Evolutionary conservation across 371 early-diverging fungal genomes (phyloP).

Genomic region (Conidiobolus incongruus): DNA sequence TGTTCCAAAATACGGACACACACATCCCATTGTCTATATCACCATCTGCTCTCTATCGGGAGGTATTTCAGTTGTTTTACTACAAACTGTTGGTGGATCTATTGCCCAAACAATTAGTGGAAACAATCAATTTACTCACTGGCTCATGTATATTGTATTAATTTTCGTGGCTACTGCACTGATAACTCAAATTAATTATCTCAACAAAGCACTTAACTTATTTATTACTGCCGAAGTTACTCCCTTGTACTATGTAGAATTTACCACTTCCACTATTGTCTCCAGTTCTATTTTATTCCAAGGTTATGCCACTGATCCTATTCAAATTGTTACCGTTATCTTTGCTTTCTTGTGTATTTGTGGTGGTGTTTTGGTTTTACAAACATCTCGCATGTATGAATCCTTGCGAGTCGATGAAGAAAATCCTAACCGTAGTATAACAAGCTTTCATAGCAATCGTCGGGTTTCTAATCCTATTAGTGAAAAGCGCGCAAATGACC

Average conservation of each 20-base stretch:
- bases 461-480: too few relatives aligned
- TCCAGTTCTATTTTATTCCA: conserved; percentile 71
- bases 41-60: conserved; percentile 74
- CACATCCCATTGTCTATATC: conserved; percentile 68
- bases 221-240: conserved; percentile 83
- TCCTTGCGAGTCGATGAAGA: background rate
- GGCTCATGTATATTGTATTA: conserved; percentile 68
- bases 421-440: too few relatives aligned
- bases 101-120: conserved; percentile 66
- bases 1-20: conserved; percentile 66
- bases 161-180: conserved; percentile 51
- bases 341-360: conserved; percentile 78
- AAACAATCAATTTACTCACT: conserved; percentile 65
- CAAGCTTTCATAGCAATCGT: too few relatives aligned
- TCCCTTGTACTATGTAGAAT: conserved; percentile 83
- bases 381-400: conserved; percentile 9
- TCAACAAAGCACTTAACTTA: conserved; percentile 85
- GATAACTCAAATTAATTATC: conserved; percentile 75
- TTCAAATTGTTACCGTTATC: conserved; percentile 59
- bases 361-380: conserved; percentile 13
- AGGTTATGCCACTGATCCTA: conserved; percentile 59
- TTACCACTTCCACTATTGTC: conserved; percentile 78
- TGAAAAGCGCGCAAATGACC: too few relatives aligned
- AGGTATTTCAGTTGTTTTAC: conserved; percentile 80
- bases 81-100: conserved; percentile 78